These are phyloP conservation scores for Coemansia brasiliensis DNA, from an alignment of 192 early-diverging fungal species.

Conservation along the genomic window DNA sequence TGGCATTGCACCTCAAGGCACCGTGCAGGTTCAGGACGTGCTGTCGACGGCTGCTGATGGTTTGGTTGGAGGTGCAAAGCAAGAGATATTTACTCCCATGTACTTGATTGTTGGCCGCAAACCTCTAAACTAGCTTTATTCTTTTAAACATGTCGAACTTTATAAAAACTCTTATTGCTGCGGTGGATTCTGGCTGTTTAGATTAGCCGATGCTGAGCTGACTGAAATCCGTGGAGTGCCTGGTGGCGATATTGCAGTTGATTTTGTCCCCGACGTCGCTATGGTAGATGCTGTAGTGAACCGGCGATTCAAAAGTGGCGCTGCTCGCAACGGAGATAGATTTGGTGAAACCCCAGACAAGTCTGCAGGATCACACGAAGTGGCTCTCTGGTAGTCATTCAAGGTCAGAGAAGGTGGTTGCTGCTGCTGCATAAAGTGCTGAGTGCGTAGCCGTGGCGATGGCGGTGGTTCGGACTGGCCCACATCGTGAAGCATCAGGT, in stretches of 20 bases:
- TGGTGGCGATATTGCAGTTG: constrained; percentile 64
- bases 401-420: too few species aligned
- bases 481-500: constrained; percentile 4
- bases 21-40: constrained; percentile 77
- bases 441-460: not conserved
- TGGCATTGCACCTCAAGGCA: constrained; percentile 83
- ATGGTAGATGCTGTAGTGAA: constrained; percentile 22
- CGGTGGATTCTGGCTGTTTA: not conserved
- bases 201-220: not conserved
- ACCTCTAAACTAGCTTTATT: constrained; percentile 50
- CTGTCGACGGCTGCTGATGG: constrained; percentile 79
- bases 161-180: not conserved
- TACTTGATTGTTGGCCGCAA: constrained; percentile 80
- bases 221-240: too few species aligned
- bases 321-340: not conserved
- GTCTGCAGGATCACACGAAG: constrained; percentile 2
- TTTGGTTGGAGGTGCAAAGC: constrained; percentile 76
- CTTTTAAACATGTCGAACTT: not conserved
- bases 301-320: not conserved
- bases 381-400: not conserved
- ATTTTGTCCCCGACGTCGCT: constrained; percentile 71
- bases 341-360: not conserved
- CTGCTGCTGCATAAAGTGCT: not conserved
- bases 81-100: constrained; percentile 94
- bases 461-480: constrained; percentile 16